Conservation (phyloP, 2,329 filamentous ascomycete genomes). For the Nemania sp. region DNA sequence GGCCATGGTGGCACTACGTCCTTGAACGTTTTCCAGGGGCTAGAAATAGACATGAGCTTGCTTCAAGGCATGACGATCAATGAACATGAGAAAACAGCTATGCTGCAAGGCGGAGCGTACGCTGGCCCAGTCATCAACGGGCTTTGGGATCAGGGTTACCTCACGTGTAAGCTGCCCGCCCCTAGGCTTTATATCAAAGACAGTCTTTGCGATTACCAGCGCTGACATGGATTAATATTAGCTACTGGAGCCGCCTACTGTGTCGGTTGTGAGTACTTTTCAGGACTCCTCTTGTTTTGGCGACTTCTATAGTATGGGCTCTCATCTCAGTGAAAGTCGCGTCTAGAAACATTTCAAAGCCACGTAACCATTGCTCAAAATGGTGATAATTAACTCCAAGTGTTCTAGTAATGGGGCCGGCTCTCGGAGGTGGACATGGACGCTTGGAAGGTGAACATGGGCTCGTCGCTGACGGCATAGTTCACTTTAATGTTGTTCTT, state of each 20-base stretch:
- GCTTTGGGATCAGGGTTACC: not conserved
- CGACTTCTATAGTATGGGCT: too few species aligned
- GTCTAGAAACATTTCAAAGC: too few species aligned
- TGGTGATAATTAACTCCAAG: too few species aligned
- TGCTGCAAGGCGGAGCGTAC: not conserved
- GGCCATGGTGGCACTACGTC: not conserved
- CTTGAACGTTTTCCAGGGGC: not conserved
- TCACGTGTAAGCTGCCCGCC: not conserved
- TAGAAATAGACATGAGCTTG: not conserved
- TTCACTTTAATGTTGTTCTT: conserved; percentile 39
- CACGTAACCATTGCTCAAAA: too few species aligned
- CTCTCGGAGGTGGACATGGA: conserved; percentile 47
- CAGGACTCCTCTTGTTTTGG: too few species aligned
- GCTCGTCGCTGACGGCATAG: conserved; percentile 41
- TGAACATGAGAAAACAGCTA: not conserved
- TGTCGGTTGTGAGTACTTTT: too few species aligned
- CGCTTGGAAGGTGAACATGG: conserved; percentile 44
- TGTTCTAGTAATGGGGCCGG: conserved; percentile 42
- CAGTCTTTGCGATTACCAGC: too few species aligned
- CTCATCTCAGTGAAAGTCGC: too few species aligned
- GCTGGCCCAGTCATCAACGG: not conserved
- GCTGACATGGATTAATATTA: too few species aligned
- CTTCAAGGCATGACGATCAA: not conserved
- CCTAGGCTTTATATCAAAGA: too few species aligned
- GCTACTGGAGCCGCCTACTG: too few species aligned